phyloP scores from a whole-genome alignment of 371 early-diverging fungal species.

The Vairimorpha necatrix region DNA sequence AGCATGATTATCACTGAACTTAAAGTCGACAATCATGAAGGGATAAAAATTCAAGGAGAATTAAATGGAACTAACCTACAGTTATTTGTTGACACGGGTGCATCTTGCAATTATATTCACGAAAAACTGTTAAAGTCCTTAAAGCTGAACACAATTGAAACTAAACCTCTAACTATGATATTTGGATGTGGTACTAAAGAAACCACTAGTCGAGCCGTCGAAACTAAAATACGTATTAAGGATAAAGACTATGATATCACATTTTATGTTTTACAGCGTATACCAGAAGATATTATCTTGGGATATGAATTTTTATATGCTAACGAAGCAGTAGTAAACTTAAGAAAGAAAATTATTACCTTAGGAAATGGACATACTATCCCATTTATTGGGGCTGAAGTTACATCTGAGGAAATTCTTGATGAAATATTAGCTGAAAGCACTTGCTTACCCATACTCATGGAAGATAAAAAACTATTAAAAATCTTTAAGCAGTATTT shows the following conservation, averaged over 20 bases:
- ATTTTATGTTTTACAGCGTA: neutral
- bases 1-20: neutral
- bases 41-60: neutral
- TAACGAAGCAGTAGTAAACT: neutral
- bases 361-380: neutral
- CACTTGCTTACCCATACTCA: neutral
- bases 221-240: neutral
- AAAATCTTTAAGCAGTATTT: neutral
- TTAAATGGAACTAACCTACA: neutral
- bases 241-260: neutral
- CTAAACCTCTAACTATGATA: neutral
- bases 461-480: neutral
- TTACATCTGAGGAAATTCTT: neutral
- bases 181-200: neutral
- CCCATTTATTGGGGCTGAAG: neutral
- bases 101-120: neutral
- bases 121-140: neutral
- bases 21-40: neutral
- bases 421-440: neutral
- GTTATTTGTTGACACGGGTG: neutral
- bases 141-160: neutral
- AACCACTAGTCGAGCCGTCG: no score
- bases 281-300: neutral
- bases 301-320: slow-evolving; percentile 3
- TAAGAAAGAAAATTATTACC: neutral